Evolutionary conservation across 352 stramenopile species (phyloP).

Genomic region (Phytophthora vignae): DNA sequence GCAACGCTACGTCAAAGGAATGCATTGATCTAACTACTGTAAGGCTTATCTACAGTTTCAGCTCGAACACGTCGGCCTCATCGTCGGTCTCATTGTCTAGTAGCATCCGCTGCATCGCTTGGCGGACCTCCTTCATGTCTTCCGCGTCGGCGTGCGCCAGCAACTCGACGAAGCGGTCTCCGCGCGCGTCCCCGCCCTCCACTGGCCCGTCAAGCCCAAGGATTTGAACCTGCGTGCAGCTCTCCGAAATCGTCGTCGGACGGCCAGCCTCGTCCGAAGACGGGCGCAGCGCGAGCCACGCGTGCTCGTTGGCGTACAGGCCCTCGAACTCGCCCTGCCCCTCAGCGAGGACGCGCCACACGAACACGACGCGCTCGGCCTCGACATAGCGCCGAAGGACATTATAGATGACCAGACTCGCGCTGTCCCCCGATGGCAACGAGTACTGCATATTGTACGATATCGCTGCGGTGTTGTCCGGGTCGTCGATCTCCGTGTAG

Average conservation of each 20-base stretch:
- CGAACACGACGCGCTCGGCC: slow-evolving; percentile 50
- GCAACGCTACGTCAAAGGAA: background rate
- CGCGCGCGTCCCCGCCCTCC: background rate
- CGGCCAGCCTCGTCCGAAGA: background rate
- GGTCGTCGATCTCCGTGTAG: slow-evolving; percentile 15
- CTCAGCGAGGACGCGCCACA: slow-evolving; percentile 52
- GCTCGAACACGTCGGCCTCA: slow-evolving; percentile 4
- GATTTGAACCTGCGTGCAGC: slow-evolving; percentile 6
- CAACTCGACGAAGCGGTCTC: slow-evolving; percentile 12
- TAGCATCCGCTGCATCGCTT: background rate
- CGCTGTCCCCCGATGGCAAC: background rate
- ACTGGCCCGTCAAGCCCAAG: slow-evolving; percentile 1
- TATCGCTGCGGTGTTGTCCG: slow-evolving; percentile 12
- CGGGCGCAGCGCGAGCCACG: slow-evolving; percentile 38
- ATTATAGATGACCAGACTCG: slow-evolving; percentile 7
- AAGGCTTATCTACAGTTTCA: slow-evolving; percentile 12
- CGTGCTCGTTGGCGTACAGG: slow-evolving; percentile 56
- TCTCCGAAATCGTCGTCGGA: slow-evolving; percentile 4
- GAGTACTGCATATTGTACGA: background rate
- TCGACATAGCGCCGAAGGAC: slow-evolving; percentile 52
- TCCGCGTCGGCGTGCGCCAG: slow-evolving; percentile 9
- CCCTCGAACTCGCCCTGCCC: slow-evolving; percentile 36
- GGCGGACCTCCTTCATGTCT: background rate
- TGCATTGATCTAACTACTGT: background rate
- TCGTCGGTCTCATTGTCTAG: background rate